Conservation (phyloP, 352 stramenopile genomes). For the Pythium folliculosum region DNA sequence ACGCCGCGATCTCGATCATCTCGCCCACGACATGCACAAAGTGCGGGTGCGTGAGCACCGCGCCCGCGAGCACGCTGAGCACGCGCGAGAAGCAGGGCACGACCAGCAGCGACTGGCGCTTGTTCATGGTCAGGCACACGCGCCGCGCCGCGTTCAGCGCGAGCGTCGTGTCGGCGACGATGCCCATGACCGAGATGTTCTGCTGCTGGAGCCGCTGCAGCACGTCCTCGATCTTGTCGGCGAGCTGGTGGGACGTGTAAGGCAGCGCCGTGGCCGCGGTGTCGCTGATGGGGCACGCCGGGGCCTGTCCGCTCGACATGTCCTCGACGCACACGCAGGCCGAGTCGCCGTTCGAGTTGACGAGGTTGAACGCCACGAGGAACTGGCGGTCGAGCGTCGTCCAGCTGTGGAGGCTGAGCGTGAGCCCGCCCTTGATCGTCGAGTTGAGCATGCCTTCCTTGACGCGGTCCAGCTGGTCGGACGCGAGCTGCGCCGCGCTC, state of each 20-base stretch:
- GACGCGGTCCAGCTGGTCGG: conserved; percentile 66
- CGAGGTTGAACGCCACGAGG: conserved; percentile 71
- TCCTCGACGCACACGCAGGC: conserved; percentile 65
- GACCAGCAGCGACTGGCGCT: conserved; percentile 56
- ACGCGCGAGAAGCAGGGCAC: conserved; percentile 65
- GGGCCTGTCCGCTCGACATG: conserved; percentile 23
- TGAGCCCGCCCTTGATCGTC: conserved; percentile 79
- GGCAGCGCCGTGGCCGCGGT: conserved; percentile 9
- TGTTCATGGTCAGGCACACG: conserved; percentile 41
- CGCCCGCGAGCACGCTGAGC: conserved; percentile 55
- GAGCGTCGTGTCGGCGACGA: conserved; percentile 70
- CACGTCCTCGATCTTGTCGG: conserved; percentile 57
- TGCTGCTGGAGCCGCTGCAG: conserved; percentile 48
- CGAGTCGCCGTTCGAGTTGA: conserved; percentile 81
- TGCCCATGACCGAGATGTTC: conserved; percentile 71
- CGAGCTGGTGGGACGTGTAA: conserved; percentile 34
- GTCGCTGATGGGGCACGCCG: background rate
- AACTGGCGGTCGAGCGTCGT: conserved; percentile 61
- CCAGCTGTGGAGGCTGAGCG: conserved; percentile 75
- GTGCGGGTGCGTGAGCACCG: conserved; percentile 51
- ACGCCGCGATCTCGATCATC: conserved; percentile 64
- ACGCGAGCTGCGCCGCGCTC: conserved; percentile 38
- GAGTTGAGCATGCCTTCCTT: conserved; percentile 85
- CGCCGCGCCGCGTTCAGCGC: conserved; percentile 54
- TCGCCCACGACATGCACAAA: conserved; percentile 54